Base-by-base conservation (phyloP, 1,139 yeast species). In the Taiozyma sp. region DNA sequence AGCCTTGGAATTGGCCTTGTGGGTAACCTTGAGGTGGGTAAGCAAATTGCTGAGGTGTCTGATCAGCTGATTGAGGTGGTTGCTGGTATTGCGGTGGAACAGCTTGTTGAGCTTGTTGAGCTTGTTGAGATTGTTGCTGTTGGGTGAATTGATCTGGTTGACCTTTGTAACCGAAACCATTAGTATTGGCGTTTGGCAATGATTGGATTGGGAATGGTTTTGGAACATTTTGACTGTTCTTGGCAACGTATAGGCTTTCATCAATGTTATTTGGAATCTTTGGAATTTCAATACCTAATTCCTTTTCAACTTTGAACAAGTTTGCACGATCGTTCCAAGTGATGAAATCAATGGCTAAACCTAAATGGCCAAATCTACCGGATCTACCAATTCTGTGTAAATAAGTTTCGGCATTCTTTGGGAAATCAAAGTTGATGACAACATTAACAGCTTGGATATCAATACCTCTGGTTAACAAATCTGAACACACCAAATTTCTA, bases 381-480 rank as follows among this genome's bases (percentile, higher is more conserved):
- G 97, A 91, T 77, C 99, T 92, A 78, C 99, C 98, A 65, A 93
- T 95, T 80, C 99, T 88, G 73, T 93, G 99, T 63, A 93, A 80
- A 70, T 93, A 93, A 44, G 98, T 93, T 72, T 93, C 99, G 10
- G 98, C 97, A 53, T 89, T 91, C 71, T 93, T 93, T 56, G 99
- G 99, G 84, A 93, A 93, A 72, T 93, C 99, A 70, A 93, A 95
- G 73, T 93, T 93, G 65, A 93, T 89, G 51, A 93, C 99, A 48
- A 93, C 99, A 66, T 95, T 95, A 58, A 93, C 99, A 13, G 98
- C 98, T 72, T 95, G 99, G 63, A 93, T 93, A 78, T 93, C 99
- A 64, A 93, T 93, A 82, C 99, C 99, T 79, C 99, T 89, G 40
- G 99, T 93, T 62, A 95, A 80, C 60, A 93, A 79, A 74, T 95